A percentile compares a stretch with the other conserved stretches of the same genome.
phyloP scores from a whole-genome alignment of 148 eudicot species.

The Chenopodium formosanum region DNA sequence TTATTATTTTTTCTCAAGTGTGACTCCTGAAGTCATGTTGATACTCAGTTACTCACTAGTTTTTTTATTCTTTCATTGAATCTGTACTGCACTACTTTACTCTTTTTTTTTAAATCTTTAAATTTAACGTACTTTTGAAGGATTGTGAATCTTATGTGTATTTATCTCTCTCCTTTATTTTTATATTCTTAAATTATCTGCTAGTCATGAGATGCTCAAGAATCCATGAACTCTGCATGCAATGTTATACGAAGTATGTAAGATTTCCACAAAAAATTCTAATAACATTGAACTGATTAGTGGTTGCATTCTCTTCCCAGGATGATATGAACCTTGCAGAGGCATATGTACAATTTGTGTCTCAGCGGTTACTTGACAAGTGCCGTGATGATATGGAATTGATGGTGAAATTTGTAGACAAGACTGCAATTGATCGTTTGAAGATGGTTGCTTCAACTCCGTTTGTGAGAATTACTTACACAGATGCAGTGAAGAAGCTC shows the following conservation, averaged over 20 bases:
- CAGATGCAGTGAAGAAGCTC: slow-evolving; percentile 69
- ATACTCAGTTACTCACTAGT: too few species aligned
- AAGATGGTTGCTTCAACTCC: slow-evolving; percentile 72
- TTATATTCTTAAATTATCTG: too few species aligned
- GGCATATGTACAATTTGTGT: slow-evolving; percentile 79
- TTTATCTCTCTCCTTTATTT: too few species aligned
- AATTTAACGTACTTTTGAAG: not conserved
- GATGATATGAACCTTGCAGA: slow-evolving; percentile 98
- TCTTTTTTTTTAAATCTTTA: not conserved
- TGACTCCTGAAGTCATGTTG: not conserved
- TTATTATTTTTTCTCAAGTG: not conserved
- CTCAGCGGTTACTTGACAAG: slow-evolving; percentile 84
- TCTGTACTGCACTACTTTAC: too few species aligned
- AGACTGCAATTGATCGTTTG: slow-evolving; percentile 72
- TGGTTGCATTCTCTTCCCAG: slow-evolving; percentile 32
- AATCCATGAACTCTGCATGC: not conserved
- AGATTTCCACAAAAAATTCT: too few species aligned
- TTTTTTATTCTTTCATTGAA: not conserved
- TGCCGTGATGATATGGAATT: slow-evolving; percentile 95
- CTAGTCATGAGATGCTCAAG: not conserved
- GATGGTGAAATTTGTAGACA: slow-evolving; percentile 73
- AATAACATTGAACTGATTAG: not conserved
- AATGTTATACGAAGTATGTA: not conserved
- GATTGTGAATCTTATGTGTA: not conserved
- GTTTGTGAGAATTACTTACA: slow-evolving; percentile 74